Percentiles rank a stretch among this genome's conserved stretches.
phyloP scores from a whole-genome alignment of 768 basidiomycete genomes.

The Amanita exitialis region DNA sequence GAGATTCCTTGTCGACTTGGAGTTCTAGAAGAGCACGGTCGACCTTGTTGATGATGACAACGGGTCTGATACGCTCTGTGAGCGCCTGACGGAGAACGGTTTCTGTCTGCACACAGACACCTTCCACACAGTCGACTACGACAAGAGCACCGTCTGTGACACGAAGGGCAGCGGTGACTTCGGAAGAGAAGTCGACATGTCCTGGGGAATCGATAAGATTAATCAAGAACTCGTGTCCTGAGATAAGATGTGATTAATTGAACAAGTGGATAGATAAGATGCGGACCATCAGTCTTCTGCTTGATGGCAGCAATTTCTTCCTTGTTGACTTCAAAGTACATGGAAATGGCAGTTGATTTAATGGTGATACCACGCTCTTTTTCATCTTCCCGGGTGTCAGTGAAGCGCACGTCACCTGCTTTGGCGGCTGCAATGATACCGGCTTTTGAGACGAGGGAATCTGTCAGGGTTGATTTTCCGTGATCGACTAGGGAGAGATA shows the following conservation, averaged over 20 bases:
- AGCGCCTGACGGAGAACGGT: constrained; percentile 97
- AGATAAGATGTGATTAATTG: neutral
- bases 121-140: constrained; percentile 98
- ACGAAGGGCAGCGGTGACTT: constrained; percentile 98
- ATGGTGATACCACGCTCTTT: constrained; percentile 99
- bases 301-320: constrained; percentile 79
- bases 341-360: constrained; percentile 99
- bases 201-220: constrained; percentile 99
- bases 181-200: constrained; percentile 99
- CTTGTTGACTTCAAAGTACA: constrained; percentile 96
- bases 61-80: constrained; percentile 98
- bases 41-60: constrained; percentile 99
- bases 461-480: constrained; percentile 99
- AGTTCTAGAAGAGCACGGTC: constrained; percentile 98
- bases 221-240: constrained; percentile 95
- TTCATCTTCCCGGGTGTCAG: constrained; percentile 95
- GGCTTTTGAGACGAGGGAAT: constrained; percentile 97
- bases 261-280: constrained; percentile 5
- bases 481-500: constrained; percentile 71
- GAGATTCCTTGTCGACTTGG: constrained; percentile 92
- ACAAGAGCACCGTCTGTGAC: constrained; percentile 99
- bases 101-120: constrained; percentile 99
- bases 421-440: constrained; percentile 96
- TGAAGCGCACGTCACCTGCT: constrained; percentile 95
- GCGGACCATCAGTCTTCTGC: constrained; percentile 87